These are phyloP conservation scores for Heritiera littoralis DNA, from an alignment of 345 rosid genomes.

Conservation along the genomic window DNA sequence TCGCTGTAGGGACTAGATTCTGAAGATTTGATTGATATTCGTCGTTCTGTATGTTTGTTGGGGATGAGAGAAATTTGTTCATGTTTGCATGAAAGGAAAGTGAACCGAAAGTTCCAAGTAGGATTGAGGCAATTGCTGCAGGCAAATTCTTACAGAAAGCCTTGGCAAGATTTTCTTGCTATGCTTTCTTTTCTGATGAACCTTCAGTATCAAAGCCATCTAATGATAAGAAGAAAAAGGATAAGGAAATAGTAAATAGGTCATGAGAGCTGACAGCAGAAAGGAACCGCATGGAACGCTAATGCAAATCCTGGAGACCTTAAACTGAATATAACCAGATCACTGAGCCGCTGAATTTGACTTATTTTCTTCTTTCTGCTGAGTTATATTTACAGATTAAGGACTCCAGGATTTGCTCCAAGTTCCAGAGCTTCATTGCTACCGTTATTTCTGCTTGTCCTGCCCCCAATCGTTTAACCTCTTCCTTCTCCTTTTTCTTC, in stretches of 20 bases:
- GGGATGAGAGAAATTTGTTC: too few species aligned
- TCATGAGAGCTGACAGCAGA: neutral
- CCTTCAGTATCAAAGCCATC: neutral
- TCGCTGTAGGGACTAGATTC: too few species aligned
- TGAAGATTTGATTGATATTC: too few species aligned
- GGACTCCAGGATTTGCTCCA: neutral
- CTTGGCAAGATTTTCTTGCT: neutral
- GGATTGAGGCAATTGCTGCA: neutral
- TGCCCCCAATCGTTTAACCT: neutral
- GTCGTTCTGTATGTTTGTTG: too few species aligned
- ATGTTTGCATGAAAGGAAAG: too few species aligned
- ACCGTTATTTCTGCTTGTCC: neutral
- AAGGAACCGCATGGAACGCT: neutral
- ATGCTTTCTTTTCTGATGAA: neutral
- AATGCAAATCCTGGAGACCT: neutral
- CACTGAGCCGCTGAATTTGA: neutral
- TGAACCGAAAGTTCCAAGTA: neutral
- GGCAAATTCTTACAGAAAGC: neutral
- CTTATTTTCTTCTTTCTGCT: too few species aligned
- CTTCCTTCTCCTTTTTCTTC: neutral
- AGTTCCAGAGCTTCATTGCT: neutral
- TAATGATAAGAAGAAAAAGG: conserved; percentile 12
- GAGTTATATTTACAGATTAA: neutral
- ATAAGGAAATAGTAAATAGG: neutral
- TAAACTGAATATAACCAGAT: neutral